A percentile compares a stretch with the other conserved stretches of the same genome.
Conservation (phyloP, 2,329 filamentous ascomycete genomes). For the Pseudogymnoascus sp. region DNA sequence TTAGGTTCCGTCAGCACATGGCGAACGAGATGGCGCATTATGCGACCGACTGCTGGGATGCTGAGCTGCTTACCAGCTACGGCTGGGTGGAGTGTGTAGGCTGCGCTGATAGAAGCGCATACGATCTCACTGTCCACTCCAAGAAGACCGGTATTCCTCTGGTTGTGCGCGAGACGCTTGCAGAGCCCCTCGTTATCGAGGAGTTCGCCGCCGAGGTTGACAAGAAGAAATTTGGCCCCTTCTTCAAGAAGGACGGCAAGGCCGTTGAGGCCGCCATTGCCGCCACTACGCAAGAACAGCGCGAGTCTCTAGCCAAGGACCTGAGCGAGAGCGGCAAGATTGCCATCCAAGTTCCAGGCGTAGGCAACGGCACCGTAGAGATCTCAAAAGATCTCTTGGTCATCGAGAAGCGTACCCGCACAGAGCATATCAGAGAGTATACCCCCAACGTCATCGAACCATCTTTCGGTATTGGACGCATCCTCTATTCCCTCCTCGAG, state of each 20-base stretch:
- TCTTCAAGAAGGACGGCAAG: conserved; percentile 92
- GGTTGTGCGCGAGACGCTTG: conserved; percentile 72
- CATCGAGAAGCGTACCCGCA: conserved; percentile 75
- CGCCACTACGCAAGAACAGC: conserved; percentile 68
- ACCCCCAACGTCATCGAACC: conserved; percentile 95
- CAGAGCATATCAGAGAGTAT: conserved; percentile 81
- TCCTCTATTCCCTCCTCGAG: conserved; percentile 87
- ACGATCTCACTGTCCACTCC: conserved; percentile 84
- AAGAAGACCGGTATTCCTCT: conserved; percentile 86
- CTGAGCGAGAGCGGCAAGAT: conserved; percentile 68
- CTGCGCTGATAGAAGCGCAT: conserved; percentile 90
- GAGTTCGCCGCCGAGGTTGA: conserved; percentile 84
- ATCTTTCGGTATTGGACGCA: conserved; percentile 93
- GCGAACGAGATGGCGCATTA: conserved; percentile 87
- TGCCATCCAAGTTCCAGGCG: conserved; percentile 60
- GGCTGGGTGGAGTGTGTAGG: conserved; percentile 99
- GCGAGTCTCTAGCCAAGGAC: conserved; percentile 68
- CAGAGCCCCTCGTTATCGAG: conserved; percentile 69
- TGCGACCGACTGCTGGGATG: conserved; percentile 95
- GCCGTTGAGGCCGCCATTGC: conserved; percentile 72
- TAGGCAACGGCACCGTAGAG: conserved; percentile 65
- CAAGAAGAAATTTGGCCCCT: conserved; percentile 92
- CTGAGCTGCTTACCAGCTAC: conserved; percentile 80
- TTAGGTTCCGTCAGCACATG: conserved; percentile 98
- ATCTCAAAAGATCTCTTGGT: conserved; percentile 70